phyloP scores from a whole-genome alignment of 139 green algal genomes.

The Volvox reticuliferus region DNA sequence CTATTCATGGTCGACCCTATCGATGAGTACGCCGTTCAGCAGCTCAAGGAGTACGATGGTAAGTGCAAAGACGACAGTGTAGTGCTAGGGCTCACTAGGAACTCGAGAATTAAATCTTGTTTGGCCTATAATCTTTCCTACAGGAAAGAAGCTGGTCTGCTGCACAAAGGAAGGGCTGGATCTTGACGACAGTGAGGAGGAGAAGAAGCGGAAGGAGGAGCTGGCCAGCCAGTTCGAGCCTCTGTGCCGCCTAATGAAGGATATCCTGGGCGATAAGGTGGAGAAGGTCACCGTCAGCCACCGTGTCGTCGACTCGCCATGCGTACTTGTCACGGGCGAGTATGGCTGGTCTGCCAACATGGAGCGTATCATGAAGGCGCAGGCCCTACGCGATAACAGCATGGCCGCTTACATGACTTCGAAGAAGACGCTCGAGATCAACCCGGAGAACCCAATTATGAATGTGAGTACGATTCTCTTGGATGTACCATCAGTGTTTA shows the following conservation, averaged over 20 bases:
- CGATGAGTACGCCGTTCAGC: constrained; percentile 99
- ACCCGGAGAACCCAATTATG: constrained; percentile 98
- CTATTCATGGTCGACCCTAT: constrained; percentile 99
- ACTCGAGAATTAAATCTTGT: too few relatives aligned
- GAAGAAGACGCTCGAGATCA: constrained; percentile 99
- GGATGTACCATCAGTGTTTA: too few relatives aligned
- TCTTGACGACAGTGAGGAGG: constrained; percentile 90
- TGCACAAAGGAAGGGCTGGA: constrained; percentile 98
- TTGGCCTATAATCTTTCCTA: too few relatives aligned
- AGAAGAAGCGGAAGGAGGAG: constrained; percentile 95
- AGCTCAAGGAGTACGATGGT: constrained; percentile 93
- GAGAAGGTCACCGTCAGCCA: constrained; percentile 94
- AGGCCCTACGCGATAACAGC: constrained; percentile 96
- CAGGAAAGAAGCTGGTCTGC: constrained; percentile 99
- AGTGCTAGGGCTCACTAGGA: too few relatives aligned
- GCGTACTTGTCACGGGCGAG: constrained; percentile 99
- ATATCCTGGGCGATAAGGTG: constrained; percentile 98
- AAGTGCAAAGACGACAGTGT: too few relatives aligned
- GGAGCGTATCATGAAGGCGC: constrained; percentile 99
- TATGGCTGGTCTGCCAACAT: constrained; percentile 99
- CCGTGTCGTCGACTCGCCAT: constrained; percentile 98
- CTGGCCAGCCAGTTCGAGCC: constrained; percentile 89
- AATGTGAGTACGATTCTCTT: constrained; percentile 66
- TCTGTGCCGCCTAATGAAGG: constrained; percentile 86
- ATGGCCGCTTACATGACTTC: constrained; percentile 98